These are phyloP conservation scores for Syncephalastrum monosporum DNA, from an alignment of 371 early-diverging fungal genomes.

Conservation along the genomic window DNA sequence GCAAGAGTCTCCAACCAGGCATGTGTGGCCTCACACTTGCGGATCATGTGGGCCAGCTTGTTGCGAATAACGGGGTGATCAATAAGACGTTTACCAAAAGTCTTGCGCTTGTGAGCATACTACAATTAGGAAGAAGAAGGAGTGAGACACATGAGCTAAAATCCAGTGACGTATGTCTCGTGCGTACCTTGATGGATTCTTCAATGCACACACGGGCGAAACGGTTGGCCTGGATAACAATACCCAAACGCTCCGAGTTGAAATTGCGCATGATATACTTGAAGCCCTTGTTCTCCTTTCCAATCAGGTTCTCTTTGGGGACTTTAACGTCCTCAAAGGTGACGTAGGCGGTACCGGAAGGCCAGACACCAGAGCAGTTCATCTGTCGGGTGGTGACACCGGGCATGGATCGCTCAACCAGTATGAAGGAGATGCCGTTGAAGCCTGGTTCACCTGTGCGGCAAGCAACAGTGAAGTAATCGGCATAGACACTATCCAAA, in stretches of 20 bases:
- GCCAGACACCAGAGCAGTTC: slow-evolving; percentile 72
- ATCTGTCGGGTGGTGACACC: slow-evolving; percentile 81
- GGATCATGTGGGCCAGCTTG: slow-evolving; percentile 73
- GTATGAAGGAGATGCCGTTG: slow-evolving; percentile 73
- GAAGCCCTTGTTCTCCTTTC: slow-evolving; percentile 86
- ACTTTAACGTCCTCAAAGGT: slow-evolving; percentile 85
- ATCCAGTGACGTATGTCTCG: background rate
- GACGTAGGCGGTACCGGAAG: slow-evolving; percentile 72
- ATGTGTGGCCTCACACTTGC: slow-evolving; percentile 83
- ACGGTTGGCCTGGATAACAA: slow-evolving; percentile 78
- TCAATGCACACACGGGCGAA: slow-evolving; percentile 85
- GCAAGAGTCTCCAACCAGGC: slow-evolving; percentile 75
- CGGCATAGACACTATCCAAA: slow-evolving; percentile 55
- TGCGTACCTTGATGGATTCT: slow-evolving; percentile 62
- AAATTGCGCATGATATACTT: slow-evolving; percentile 77
- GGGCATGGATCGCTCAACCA: slow-evolving; percentile 75
- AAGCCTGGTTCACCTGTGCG: slow-evolving; percentile 79
- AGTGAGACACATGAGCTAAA: background rate
- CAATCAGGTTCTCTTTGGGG: slow-evolving; percentile 77
- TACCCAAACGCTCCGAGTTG: slow-evolving; percentile 76
- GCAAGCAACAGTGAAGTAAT: slow-evolving; percentile 65
- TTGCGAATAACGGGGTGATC: slow-evolving; percentile 69
- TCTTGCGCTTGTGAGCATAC: slow-evolving; percentile 83
- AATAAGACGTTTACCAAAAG: slow-evolving; percentile 80
- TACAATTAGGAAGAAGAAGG: too few relatives aligned